Conservation (phyloP, 2,329 filamentous ascomycete genomes). For the Microdochium trichocladiopsis region DNA sequence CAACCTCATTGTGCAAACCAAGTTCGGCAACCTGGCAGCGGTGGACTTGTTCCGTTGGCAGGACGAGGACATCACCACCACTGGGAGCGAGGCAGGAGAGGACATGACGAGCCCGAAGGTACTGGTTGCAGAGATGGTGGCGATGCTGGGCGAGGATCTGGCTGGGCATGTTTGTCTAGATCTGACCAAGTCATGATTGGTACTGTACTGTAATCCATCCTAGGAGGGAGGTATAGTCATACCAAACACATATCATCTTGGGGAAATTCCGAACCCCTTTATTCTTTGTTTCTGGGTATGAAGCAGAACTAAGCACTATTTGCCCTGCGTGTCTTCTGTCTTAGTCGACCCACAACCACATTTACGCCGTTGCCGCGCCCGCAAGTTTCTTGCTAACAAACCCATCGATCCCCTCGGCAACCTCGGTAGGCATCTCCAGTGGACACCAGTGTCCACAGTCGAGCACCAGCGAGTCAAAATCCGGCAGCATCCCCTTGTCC, state of each 20-base stretch:
- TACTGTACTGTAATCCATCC: too few species aligned
- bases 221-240: too few species aligned
- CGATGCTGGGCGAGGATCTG: conserved; percentile 56
- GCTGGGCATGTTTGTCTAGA: conserved; percentile 51
- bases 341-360: too few species aligned
- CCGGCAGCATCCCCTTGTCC: conserved; percentile 16
- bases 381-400: conserved; percentile 9
- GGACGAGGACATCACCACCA: conserved; percentile 32
- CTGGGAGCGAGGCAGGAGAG: not conserved
- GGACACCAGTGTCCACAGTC: conserved; percentile 25
- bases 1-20: conserved; percentile 46
- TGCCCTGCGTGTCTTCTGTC: not conserved
- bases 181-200: conserved; percentile 23
- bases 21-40: conserved; percentile 13
- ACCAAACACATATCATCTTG: too few species aligned
- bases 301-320: too few species aligned
- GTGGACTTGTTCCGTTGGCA: conserved; percentile 48
- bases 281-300: too few species aligned
- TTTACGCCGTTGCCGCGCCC: not conserved
- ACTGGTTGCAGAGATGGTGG: conserved; percentile 59
- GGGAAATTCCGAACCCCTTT: too few species aligned
- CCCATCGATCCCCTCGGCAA: conserved; percentile 2
- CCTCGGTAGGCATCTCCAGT: conserved; percentile 25
- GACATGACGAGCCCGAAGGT: conserved; percentile 49
- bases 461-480: conserved; percentile 22